Percentiles rank a stretch among this genome's conserved stretches.
phyloP scores from a whole-genome alignment of 2,329 filamentous ascomycete species.

The Trichoderma semiorbis region DNA sequence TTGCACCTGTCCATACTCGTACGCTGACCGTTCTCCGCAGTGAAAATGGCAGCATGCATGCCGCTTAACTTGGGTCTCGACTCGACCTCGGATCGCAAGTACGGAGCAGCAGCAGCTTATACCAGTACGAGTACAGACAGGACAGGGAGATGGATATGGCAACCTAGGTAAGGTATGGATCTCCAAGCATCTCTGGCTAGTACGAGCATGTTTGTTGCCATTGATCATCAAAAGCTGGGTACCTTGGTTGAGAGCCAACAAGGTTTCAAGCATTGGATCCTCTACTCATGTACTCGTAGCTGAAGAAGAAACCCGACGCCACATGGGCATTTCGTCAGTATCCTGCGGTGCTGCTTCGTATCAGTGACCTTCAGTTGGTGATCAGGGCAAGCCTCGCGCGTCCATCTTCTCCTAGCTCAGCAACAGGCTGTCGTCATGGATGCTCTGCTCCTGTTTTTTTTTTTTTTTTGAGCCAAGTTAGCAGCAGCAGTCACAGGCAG shows the following conservation, averaged over 20 bases:
- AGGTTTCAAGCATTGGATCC: background rate
- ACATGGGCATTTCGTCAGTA: background rate
- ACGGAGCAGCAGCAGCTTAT: background rate
- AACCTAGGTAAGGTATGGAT: background rate
- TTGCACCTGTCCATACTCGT: background rate
- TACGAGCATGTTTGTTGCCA: background rate
- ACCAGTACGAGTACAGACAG: background rate
- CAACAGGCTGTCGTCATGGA: conserved; percentile 10
- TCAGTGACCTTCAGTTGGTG: background rate
- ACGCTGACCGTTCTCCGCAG: background rate
- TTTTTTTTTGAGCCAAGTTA: background rate
- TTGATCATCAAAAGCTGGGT: background rate
- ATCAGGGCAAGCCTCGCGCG: conserved; percentile 1
- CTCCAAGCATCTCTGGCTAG: background rate
- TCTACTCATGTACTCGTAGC: background rate
- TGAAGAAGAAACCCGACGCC: background rate
- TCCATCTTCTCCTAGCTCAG: conserved; percentile 8
- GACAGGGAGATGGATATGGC: background rate
- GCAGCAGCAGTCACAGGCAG: background rate
- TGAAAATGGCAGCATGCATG: background rate
- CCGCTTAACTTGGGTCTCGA: background rate
- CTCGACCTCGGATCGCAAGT: background rate
- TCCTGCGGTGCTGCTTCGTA: background rate
- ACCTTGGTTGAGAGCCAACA: background rate
- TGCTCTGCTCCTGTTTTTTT: background rate